Evolutionary conservation across 495 filamentous ascomycete species (phyloP).

Genomic region (Penicillium parvum): DNA sequence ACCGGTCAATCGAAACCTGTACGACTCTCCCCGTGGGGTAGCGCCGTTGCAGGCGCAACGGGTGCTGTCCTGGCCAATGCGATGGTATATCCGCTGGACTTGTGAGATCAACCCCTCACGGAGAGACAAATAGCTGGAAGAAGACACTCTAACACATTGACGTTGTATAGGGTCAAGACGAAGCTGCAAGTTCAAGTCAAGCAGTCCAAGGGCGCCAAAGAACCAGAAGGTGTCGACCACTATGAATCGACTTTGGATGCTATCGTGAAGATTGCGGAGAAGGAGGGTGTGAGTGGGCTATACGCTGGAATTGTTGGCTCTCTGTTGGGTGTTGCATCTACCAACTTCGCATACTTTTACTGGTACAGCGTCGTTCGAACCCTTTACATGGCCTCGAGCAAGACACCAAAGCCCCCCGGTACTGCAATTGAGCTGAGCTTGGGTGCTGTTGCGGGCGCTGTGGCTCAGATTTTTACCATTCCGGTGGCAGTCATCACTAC

Average conservation of each 20-base stretch:
- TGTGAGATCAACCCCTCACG: constrained; percentile 54
- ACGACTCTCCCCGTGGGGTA: constrained; percentile 85
- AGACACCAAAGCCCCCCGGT: constrained; percentile 60
- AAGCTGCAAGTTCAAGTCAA: constrained; percentile 96
- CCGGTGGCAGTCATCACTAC: constrained; percentile 94
- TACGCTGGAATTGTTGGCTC: constrained; percentile 86
- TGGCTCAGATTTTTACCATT: constrained; percentile 95
- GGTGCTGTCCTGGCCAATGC: constrained; percentile 95
- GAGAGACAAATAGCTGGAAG: too few species aligned
- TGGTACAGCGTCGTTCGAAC: constrained; percentile 92
- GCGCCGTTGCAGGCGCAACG: constrained; percentile 85
- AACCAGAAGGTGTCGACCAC: constrained; percentile 52
- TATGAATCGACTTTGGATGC: constrained; percentile 86
- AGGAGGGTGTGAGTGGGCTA: constrained; percentile 76
- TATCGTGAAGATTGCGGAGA: constrained; percentile 75
- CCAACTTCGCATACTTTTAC: constrained; percentile 99
- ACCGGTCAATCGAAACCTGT: constrained; percentile 73
- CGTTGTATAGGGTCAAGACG: constrained; percentile 74
- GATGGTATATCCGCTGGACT: constrained; percentile 92
- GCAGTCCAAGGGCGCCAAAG: constrained; percentile 30
- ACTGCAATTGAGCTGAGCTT: constrained; percentile 82
- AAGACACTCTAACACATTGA: constrained; percentile 8
- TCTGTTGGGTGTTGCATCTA: constrained; percentile 87
- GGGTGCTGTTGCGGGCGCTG: constrained; percentile 81
- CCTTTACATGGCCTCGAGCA: constrained; percentile 69